These are phyloP conservation scores for Conringia planisiliqua DNA, from an alignment of 345 rosid genomes.

Conservation along the genomic window DNA sequence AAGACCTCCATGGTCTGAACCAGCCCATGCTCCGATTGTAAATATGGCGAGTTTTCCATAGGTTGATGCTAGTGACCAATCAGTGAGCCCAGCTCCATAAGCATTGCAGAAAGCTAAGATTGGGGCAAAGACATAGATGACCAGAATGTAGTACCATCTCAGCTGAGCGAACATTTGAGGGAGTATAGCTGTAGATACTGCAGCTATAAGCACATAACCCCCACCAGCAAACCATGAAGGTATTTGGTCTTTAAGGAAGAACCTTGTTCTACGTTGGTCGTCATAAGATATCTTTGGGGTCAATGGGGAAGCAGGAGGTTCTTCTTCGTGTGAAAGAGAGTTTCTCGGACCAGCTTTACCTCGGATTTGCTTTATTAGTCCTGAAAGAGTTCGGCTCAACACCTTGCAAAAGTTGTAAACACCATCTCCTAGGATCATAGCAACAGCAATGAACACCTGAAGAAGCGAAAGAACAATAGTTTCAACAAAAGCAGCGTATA, in stretches of 20 bases:
- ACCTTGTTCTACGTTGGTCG: conserved; percentile 46
- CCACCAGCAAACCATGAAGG: conserved; percentile 53
- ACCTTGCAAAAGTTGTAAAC: conserved; percentile 60
- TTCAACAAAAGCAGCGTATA: not conserved
- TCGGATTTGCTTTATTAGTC: conserved; percentile 28
- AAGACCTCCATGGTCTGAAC: conserved; percentile 58
- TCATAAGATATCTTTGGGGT: conserved; percentile 38
- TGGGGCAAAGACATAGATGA: conserved; percentile 69
- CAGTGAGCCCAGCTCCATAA: conserved; percentile 82
- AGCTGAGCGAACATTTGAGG: conserved; percentile 73
- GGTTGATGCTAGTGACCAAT: conserved; percentile 90
- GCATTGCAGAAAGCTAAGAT: conserved; percentile 86
- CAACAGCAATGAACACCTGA: conserved; percentile 77
- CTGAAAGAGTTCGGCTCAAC: conserved; percentile 44
- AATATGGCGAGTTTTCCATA: conserved; percentile 81
- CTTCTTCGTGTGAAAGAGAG: conserved; percentile 22
- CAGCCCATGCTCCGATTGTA: conserved; percentile 79
- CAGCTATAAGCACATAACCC: conserved; percentile 58
- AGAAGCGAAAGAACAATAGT: not conserved
- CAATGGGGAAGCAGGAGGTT: conserved; percentile 26
- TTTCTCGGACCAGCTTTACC: conserved; percentile 1
- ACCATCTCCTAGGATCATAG: conserved; percentile 91
- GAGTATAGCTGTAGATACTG: conserved; percentile 44
- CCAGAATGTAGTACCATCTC: conserved; percentile 70
- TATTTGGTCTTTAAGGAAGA: conserved; percentile 72